Evolutionary conservation across 2,329 filamentous ascomycete species (phyloP), one percentile per base, ranked within the genome.

Genomic region (Torrubiella hemipterigena): DNA sequence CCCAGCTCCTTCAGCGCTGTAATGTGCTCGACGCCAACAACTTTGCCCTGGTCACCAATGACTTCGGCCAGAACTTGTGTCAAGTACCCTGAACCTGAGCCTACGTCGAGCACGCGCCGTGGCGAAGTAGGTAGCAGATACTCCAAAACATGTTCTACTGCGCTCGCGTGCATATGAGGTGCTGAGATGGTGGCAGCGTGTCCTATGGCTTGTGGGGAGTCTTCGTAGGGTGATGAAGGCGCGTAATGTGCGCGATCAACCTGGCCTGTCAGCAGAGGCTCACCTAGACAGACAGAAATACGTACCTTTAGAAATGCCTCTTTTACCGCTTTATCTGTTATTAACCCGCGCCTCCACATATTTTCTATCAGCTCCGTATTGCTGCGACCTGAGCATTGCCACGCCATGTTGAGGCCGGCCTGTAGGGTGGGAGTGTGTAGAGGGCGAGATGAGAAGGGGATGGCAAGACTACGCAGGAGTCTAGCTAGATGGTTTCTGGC

Each of bases 221-320:
- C 69, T 34, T 64, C 52, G 50, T 96, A 96, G 3, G 91, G 75
- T 8, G 53, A 53, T 0, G 55, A 48, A 4, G 83, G 81, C 11
- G 81, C 72, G 58, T 89, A 96, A 56, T 96, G 73, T 1, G 73
- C 86, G 38, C 91, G 75, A 56, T 98, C 89, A 49, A 96, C 85
- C 78, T 86, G 42, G 8, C 21, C 10, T 9, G 7, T 29, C 13
- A 18, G 27, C 10, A 17, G 12, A 31, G 14, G 28, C 28, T 11
- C 31, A 18, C 30, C n/a, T 31, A 30, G 31, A 18, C 18, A 28
- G 12, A 13, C 17, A 24, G 17, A 28, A 4, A 11, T 7, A 17
- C 53, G 37, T 59, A 84, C 81, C 41, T 69, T 69, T 27, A 81
- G 58, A 65, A 96, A 93, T 33, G 89, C 87, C n/a, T 73, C 65